These are phyloP conservation scores for Mucor racemosus DNA, from an alignment of 371 early-diverging fungal species.

Conservation along the genomic window DNA sequence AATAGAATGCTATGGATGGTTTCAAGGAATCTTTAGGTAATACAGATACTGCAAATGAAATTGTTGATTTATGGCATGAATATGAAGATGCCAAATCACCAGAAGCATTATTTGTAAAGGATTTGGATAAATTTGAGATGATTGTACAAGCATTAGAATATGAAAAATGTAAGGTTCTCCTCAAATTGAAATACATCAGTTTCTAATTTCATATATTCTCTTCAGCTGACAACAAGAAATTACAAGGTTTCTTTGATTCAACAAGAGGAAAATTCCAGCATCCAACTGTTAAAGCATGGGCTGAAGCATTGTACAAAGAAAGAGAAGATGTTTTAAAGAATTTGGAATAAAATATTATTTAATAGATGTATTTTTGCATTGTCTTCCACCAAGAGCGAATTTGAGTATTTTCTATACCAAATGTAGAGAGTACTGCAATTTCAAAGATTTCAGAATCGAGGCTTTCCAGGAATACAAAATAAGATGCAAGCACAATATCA, in stretches of 20 bases:
- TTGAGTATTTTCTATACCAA: too few species aligned
- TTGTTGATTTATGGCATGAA: constrained; percentile 82
- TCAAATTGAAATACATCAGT: background rate
- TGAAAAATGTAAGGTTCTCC: constrained; percentile 69
- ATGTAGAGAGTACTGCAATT: too few species aligned
- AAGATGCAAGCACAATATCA: too few species aligned
- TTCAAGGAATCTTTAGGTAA: constrained; percentile 65
- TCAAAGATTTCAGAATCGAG: too few species aligned
- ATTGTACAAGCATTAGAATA: constrained; percentile 92
- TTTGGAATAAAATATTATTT: background rate
- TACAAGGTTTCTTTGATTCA: constrained; percentile 83
- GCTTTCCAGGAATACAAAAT: too few species aligned
- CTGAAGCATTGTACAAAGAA: constrained; percentile 74
- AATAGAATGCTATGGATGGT: constrained; percentile 71
- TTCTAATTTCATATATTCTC: background rate
- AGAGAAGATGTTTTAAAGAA: constrained; percentile 46
- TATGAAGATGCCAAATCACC: constrained; percentile 80
- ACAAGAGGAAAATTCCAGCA: constrained; percentile 81
- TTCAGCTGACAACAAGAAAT: constrained; percentile 65
- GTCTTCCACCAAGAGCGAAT: too few species aligned
- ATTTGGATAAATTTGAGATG: constrained; percentile 96
- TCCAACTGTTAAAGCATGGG: constrained; percentile 84
- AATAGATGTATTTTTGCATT: too few species aligned
- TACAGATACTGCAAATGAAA: constrained; percentile 68
- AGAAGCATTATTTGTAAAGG: constrained; percentile 88